phyloP scores from a whole-genome alignment of 2,329 filamentous ascomycete species.

The Acephala macrosclerotiorum region DNA sequence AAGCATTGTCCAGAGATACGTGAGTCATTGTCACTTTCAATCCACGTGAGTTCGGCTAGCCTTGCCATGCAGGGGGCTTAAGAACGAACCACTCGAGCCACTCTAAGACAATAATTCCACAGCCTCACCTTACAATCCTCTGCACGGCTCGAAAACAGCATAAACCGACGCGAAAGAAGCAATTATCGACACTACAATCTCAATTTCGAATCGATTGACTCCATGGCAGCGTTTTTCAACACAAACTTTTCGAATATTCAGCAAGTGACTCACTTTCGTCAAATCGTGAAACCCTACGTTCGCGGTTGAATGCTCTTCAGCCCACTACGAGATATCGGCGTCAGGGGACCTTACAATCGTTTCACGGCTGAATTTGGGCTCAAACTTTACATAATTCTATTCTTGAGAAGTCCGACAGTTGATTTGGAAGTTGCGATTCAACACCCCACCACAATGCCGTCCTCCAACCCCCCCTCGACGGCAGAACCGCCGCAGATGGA shows the following conservation, averaged over 20 bases:
- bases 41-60: neutral
- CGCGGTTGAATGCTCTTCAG: conserved; percentile 17
- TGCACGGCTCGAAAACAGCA: neutral
- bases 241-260: conserved; percentile 1
- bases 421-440: neutral
- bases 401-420: neutral
- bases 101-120: neutral
- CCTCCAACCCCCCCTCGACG: conserved; percentile 30
- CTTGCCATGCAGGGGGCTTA: conserved; percentile 4
- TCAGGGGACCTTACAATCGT: conserved; percentile 6
- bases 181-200: neutral
- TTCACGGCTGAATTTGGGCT: neutral
- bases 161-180: neutral
- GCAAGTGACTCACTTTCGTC: conserved; percentile 22
- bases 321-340: conserved; percentile 11
- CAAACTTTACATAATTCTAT: neutral
- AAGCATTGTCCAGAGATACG: neutral
- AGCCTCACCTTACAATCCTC: neutral
- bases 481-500: conserved; percentile 23
- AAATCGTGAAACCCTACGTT: conserved; percentile 21
- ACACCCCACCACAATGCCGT: conserved; percentile 26
- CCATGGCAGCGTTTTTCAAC: neutral
- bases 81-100: neutral
- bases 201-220: neutral
- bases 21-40: neutral